Evolutionary conservation across 176 grass and related monocot genomes (phyloP), one percentile per base, ranked within the genome.

Genomic region (Rhynchospora pubera): DNA sequence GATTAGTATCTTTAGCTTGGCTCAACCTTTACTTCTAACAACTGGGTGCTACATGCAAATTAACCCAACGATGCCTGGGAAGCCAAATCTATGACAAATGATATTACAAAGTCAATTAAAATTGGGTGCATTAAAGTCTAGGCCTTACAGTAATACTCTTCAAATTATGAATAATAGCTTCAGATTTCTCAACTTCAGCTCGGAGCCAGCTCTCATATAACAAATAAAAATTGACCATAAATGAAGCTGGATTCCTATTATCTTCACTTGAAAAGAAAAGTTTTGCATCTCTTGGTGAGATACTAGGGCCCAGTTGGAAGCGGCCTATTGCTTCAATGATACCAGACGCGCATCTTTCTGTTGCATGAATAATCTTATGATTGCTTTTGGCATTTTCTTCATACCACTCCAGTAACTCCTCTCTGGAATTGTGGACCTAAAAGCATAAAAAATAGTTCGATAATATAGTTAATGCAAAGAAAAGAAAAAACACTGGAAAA

Each of bases 361-460:
- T 94, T 84, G 95, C 90, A 88, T 88, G 84, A 84, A 94, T 85
- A 80, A 98, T 85, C 34, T 87, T 88, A 68, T 60, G 57, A 47
- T 93, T 89, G 16, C 67, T 52, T 73, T 65, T 91, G 69, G 83
- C 92, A 71, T 94, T 94, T 77, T 91, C 79, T 83, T 87, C 75
- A 62, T 98, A 88, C 95, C 95, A 98, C 59, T 91, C 85, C 69
- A 94, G 82, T 72, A 98, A 77, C 58, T 98, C 95, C 84, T 93
- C 92, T 80, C 89, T 89, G 78, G 95, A 88, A 90, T 94, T 98
- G 81, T 84, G 84, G 26, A 98, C 95, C 95, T 98, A 83, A 89
- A 89, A 60, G 89, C 60, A 82, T 58, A 8, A 83, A 84, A 82
- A 83, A 53, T 61, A 83, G 46, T 15, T 39, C 58, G 32, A 85